Base-by-base conservation (phyloP, 441 rosid species). In the Brassica balearica region DNA sequence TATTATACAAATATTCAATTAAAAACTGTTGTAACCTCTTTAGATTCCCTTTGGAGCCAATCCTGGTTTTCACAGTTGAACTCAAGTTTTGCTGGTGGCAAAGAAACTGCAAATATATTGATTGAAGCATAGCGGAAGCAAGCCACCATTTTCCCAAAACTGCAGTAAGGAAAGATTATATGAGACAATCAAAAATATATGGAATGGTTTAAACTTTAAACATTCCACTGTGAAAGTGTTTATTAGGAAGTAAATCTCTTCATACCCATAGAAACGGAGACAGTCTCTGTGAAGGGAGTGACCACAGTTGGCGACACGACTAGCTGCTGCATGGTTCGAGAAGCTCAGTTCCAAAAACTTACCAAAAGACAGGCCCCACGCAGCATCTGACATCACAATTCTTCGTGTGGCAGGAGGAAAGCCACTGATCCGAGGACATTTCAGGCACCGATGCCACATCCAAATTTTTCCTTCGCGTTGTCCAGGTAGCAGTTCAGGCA, bases 371-470 rank as follows among this genome's bases (percentile, higher is more conserved):
- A 91, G 77, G 20, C 92, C 92, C 96, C 94, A 91, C 36, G 96
- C 94, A 75, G 96, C 92, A 88, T 88, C 92, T 65, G 94, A 91
- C 96, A 91, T 91, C 76, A 88, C 83, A 69, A 91, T 85, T 79
- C 96, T 89, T 67, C 88, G 84, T 66, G 96, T 91, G 69, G 94
- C 92, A 12, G 94, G 94, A 79, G 94, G 96, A 79, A 87, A 89
- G 64, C 92, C 94, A 76, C 76, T 77, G 63, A 71, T 76, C 82
- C 92, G 86, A 78, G 94, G 96, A 77, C 96, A 91, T 71, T 87
- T 87, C 72, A 89, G 85, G 83, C 96, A 91, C 77, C 96, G 77
- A 71, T 91, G 96, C 96, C 96, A 91, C 96, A 91, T 91, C 96
- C 96, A 91, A 77, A 91, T 89, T 81, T 88, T 91, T 70, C 94